Percentiles rank a stretch among this genome's conserved stretches.
phyloP scores from a whole-genome alignment of 495 filamentous ascomycete genomes.

The Tuber aestivum region DNA sequence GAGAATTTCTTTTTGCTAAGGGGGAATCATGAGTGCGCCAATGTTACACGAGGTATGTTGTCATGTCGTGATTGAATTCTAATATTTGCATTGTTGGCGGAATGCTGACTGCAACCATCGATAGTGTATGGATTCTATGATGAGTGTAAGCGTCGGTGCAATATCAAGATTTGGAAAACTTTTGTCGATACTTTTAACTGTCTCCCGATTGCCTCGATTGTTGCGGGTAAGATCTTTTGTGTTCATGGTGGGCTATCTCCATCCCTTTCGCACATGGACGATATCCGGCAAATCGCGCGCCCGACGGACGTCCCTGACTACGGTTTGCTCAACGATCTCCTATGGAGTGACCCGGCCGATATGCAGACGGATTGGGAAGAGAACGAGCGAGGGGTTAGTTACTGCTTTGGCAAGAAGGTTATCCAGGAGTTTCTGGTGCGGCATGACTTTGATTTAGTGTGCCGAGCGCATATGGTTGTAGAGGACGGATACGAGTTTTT shows the following conservation, averaged over 20 bases:
- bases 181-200: conserved; percentile 98
- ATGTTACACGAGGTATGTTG: conserved; percentile 67
- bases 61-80: background rate
- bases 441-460: conserved; percentile 96
- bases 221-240: conserved; percentile 98
- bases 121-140: conserved; percentile 97
- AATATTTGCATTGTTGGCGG: background rate
- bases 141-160: conserved; percentile 95
- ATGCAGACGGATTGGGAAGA: conserved; percentile 98
- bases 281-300: conserved; percentile 90
- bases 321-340: conserved; percentile 87
- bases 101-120: conserved; percentile 8
- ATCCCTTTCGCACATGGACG: conserved; percentile 90
- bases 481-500: conserved; percentile 99
- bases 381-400: conserved; percentile 94
- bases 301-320: conserved; percentile 98
- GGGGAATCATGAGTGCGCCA: conserved; percentile 97
- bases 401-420: conserved; percentile 97
- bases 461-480: conserved; percentile 97
- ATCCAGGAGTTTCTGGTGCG: conserved; percentile 92
- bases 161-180: conserved; percentile 98
- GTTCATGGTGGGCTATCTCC: conserved; percentile 95
- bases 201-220: conserved; percentile 90
- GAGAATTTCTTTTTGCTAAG: conserved; percentile 98
- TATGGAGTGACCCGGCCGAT: conserved; percentile 97